Evolutionary conservation across 441 rosid genomes (phyloP), one percentile per base, ranked within the genome.

Genomic region (Dalechampia spathulata): DNA sequence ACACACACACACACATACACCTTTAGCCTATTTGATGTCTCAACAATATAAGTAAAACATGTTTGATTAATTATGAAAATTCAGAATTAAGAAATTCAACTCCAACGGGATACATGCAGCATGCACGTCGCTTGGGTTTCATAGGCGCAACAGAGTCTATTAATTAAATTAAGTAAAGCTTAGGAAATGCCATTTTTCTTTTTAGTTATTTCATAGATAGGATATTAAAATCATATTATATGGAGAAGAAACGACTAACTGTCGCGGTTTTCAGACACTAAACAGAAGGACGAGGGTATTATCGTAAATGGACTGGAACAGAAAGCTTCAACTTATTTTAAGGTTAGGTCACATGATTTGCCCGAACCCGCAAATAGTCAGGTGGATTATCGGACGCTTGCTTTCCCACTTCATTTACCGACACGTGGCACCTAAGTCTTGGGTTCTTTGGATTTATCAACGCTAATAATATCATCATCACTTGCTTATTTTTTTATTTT

Each of bases 281-380:
- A 17, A 1, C 20, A 4, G 10, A 17, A 50, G 22, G 27, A 59
- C 34, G 8, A 8, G 68, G 67, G 26, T 58, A 42, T 58, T 48
- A 46, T 13, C 16, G 70, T 68, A 49, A 71, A 55, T 26, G 13
- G 4, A 2, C 12, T 22, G 22, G 60, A 62, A 50, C 52, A 17
- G 52, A 68, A 60, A 57, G 53, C 19, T 23, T 49, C 67, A 52
- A 14, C 45, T 52, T 47, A 40, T 41, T 39, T 70, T 74, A 70
- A 67, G 80, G 83, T 75, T 69, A 49, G 63, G 76, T 75, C 78
- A 70, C 66, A 66, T 67, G 81, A 71, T 77, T 71, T 30, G 70
- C 56, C 72, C 74, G 58, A 58, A 61, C 60, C 68, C 62, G 55
- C 54, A 72, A 64, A 61, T 70, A 30, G 62, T 69, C 64, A 60